phyloP scores from a whole-genome alignment of 768 basidiomycete genomes.

The Mycena vulgaris region DNA sequence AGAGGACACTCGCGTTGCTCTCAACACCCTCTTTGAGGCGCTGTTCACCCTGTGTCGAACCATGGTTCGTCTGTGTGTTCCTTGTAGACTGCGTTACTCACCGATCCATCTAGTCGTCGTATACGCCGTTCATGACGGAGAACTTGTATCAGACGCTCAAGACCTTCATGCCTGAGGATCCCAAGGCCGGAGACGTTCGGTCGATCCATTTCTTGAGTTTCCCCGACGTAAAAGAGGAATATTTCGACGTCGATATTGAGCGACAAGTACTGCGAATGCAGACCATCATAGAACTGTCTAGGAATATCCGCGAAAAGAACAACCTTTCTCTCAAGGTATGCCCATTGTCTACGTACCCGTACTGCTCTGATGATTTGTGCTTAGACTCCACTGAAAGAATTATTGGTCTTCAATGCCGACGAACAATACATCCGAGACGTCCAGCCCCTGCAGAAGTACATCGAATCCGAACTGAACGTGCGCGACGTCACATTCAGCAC shows the following conservation, averaged over 20 bases:
- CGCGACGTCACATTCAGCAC: conserved; percentile 91
- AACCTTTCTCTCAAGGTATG: conserved; percentile 90
- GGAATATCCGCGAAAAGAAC: conserved; percentile 90
- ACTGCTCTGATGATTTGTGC: conserved; percentile 14
- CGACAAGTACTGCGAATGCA: conserved; percentile 96
- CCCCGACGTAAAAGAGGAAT: conserved; percentile 94
- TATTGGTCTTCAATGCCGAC: conserved; percentile 94
- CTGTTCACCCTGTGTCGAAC: conserved; percentile 95
- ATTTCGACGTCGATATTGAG: conserved; percentile 95
- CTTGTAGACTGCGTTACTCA: conserved; percentile 15
- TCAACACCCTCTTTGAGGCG: conserved; percentile 97
- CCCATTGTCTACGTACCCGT: conserved; percentile 4
- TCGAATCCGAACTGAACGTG: conserved; percentile 95
- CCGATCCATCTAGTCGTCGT: conserved; percentile 80
- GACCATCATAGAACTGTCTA: conserved; percentile 91
- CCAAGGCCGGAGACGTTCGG: conserved; percentile 81
- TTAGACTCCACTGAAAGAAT: conserved; percentile 92
- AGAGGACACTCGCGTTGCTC: conserved; percentile 88
- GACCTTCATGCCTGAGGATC: conserved; percentile 86
- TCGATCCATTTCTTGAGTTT: conserved; percentile 97
- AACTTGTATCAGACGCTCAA: conserved; percentile 94
- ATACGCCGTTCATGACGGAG: conserved; percentile 98
- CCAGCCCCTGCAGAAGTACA: conserved; percentile 86
- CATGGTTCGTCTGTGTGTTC: conserved; percentile 71
- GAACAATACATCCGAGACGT: conserved; percentile 88